phyloP scores from a whole-genome alignment of 441 rosid genomes.

The Corymbia calophylla region DNA sequence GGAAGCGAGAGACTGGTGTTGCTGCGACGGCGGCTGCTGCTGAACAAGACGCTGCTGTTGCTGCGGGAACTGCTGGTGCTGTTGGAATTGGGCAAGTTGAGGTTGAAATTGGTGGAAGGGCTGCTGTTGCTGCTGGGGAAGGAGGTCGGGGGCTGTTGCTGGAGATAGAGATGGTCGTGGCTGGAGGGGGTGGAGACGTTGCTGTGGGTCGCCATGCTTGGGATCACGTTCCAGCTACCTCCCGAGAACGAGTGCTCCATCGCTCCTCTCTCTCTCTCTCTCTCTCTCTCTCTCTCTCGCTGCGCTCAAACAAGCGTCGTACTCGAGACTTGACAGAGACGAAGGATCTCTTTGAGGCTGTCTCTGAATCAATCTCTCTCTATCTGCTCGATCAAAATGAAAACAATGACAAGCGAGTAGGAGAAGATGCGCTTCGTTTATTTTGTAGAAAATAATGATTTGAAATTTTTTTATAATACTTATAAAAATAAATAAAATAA shows the following conservation, averaged over 20 bases:
- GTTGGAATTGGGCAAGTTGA: constrained; percentile 18
- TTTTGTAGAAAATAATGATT: no score
- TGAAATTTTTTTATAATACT: no score
- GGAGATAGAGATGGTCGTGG: constrained; percentile 55
- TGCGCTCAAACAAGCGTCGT: background rate
- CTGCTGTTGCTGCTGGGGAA: constrained; percentile 21
- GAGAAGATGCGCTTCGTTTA: background rate
- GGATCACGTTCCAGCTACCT: constrained; percentile 64
- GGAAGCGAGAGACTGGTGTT: constrained; percentile 85
- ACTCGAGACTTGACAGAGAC: background rate
- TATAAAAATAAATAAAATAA: no score
- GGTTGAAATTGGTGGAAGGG: constrained; percentile 29
- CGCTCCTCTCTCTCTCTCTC: constrained; percentile 22
- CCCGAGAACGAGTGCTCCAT: constrained; percentile 33
- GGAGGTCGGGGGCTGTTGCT: background rate
- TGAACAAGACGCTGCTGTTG: constrained; percentile 7
- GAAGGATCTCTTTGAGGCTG: background rate
- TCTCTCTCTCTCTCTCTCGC: background rate
- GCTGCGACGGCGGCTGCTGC: constrained; percentile 41
- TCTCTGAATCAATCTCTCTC: background rate
- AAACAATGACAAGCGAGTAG: background rate
- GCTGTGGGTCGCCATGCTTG: constrained; percentile 39
- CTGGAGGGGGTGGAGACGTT: constrained; percentile 56
- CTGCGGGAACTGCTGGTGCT: constrained; percentile 9
- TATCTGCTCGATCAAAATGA: background rate